These are phyloP conservation scores for Allium fistulosum DNA, from an alignment of 106 monocot genomes.

Conservation along the genomic window DNA sequence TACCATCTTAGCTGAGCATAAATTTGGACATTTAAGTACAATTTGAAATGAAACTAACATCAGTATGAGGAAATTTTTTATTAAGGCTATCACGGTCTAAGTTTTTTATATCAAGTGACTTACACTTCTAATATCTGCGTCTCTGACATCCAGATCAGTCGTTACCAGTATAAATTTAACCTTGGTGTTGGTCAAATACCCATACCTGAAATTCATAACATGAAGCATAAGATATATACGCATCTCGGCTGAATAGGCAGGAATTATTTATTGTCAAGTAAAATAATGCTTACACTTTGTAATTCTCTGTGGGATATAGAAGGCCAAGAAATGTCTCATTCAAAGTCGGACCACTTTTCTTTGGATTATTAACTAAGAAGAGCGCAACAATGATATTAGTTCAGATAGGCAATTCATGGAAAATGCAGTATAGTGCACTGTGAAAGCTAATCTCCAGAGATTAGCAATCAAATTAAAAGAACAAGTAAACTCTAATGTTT, in stretches of 20 bases:
- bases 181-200: conserved; percentile 95
- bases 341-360: conserved; percentile 79
- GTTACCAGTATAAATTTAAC: conserved; percentile 92
- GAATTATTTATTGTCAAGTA: not conserved
- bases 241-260: not conserved
- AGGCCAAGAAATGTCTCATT: conserved; percentile 93
- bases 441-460: no score
- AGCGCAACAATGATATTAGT: not conserved
- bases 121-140: conserved; percentile 89
- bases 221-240: not conserved
- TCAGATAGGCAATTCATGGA: no score
- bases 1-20: no score
- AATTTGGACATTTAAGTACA: no score
- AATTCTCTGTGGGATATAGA: conserved; percentile 89
- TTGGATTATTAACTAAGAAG: conserved; percentile 80
- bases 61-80: not conserved
- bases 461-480: no score
- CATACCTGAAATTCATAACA: conserved; percentile 46
- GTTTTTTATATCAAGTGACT: conserved; percentile 8
- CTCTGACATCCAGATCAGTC: conserved; percentile 84
- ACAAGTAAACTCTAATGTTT: no score
- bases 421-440: no score
- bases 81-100: not conserved
- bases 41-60: not conserved
- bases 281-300: conserved; percentile 75